Percentiles rank a stretch among this genome's conserved stretches.
Evolutionary conservation across 805 yeast genomes (phyloP).

Genomic region (Schwanniomyces sp.): DNA sequence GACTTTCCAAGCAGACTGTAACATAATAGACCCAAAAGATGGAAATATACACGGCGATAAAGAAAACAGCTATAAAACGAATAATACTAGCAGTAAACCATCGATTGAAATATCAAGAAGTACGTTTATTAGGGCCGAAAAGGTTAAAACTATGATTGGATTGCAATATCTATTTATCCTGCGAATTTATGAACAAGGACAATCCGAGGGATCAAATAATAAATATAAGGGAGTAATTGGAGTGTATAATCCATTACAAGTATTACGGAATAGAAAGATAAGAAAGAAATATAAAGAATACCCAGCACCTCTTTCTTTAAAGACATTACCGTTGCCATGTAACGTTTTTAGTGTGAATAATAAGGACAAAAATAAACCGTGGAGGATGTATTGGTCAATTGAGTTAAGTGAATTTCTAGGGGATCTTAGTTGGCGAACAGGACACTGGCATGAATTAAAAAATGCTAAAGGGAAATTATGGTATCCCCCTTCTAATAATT

Average conservation of each 20-base stretch:
- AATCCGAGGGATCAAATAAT: conserved; percentile 9
- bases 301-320: conserved; percentile 43
- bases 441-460: conserved; percentile 53
- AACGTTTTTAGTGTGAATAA: conserved; percentile 54
- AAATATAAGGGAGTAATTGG: conserved; percentile 58
- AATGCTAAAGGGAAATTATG: conserved; percentile 48
- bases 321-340: conserved; percentile 61
- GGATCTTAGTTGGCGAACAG: conserved; percentile 59
- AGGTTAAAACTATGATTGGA: conserved; percentile 47
- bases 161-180: conserved; percentile 51
- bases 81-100: conserved; percentile 4
- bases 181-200: conserved; percentile 32
- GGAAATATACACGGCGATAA: conserved; percentile 3
- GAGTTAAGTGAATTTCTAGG: conserved; percentile 57
- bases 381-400: conserved; percentile 62
- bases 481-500: conserved; percentile 40
- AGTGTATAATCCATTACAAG: conserved; percentile 78
- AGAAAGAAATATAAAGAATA: conserved; percentile 52
- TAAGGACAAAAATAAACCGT: conserved; percentile 26
- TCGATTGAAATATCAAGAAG: conserved; percentile 22
- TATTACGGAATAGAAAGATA: conserved; percentile 69
- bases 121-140: conserved; percentile 48
- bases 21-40: conserved; percentile 33
- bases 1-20: conserved; percentile 41
- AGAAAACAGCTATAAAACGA: conserved; percentile 1